Percentiles rank a stretch among this genome's conserved stretches.
phyloP scores from a whole-genome alignment of 228 moss, liverwort and hornwort genomes.

The Sphagnum fallax region DNA sequence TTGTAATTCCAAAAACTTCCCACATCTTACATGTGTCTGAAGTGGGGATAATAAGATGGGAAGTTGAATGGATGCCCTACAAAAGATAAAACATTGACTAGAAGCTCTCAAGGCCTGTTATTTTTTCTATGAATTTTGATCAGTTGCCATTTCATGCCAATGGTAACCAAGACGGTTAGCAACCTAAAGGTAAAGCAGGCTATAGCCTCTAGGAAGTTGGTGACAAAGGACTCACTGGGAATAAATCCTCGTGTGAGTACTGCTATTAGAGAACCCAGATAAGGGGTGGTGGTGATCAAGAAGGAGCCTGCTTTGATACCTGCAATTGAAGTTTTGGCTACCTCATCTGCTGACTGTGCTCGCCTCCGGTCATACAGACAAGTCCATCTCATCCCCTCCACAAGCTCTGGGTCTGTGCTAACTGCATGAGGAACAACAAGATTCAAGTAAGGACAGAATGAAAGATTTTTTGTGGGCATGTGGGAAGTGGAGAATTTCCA shows the following conservation, averaged over 20 bases:
- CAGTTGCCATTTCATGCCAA: constrained; percentile 17
- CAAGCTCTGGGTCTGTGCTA: constrained; percentile 25
- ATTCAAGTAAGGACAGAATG: too few relatives aligned
- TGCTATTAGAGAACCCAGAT: constrained; percentile 27
- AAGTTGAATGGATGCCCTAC: too few relatives aligned
- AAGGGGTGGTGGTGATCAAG: constrained; percentile 36
- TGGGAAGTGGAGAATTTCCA: too few relatives aligned
- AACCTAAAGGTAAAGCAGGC: constrained; percentile 25
- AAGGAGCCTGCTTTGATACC: constrained; percentile 36
- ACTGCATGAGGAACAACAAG: constrained; percentile 7
- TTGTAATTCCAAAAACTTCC: too few relatives aligned
- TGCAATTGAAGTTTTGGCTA: constrained; percentile 18
- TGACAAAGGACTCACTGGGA: constrained; percentile 28
- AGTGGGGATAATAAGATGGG: too few relatives aligned
- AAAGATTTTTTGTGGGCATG: too few relatives aligned
- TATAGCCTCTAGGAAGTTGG: constrained; percentile 33
- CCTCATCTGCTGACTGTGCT: constrained; percentile 34
- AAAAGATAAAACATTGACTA: too few relatives aligned
- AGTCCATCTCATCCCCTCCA: constrained; percentile 24
- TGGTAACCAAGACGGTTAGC: constrained; percentile 17
- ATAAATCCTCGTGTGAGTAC: constrained; percentile 34
- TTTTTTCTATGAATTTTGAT: constrained; percentile 28
- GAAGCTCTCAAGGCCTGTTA: background rate
- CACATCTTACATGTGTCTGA: too few relatives aligned
- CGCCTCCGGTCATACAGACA: constrained; percentile 27